These are phyloP conservation scores for Coprinopsis sp. DNA, from an alignment of 768 basidiomycete species.

Conservation along the genomic window DNA sequence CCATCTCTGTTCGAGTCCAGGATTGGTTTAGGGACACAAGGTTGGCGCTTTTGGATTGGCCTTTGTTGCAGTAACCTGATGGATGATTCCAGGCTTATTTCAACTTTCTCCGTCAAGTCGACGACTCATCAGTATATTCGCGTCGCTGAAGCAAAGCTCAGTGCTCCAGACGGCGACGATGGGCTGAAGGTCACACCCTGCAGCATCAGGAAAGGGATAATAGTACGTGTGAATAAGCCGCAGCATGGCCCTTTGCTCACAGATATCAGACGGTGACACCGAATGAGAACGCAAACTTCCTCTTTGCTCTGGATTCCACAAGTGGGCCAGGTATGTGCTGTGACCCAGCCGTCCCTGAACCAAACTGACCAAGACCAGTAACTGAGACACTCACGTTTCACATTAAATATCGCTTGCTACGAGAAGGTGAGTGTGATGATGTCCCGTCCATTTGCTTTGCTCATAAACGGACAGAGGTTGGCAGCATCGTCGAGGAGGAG, in stretches of 20 bases:
- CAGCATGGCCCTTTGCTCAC: not conserved
- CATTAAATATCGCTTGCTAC: slow-evolving; percentile 74
- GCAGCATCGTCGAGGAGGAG: slow-evolving; percentile 49
- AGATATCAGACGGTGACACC: slow-evolving; percentile 83
- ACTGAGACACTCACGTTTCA: slow-evolving; percentile 56
- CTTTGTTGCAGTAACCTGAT: not conserved
- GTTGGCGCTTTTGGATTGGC: slow-evolving; percentile 37
- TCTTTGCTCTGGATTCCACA: slow-evolving; percentile 72
- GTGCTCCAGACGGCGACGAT: slow-evolving; percentile 39
- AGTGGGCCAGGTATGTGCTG: slow-evolving; percentile 51
- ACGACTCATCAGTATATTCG: slow-evolving; percentile 78
- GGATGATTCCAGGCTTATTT: slow-evolving; percentile 60
- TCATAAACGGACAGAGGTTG: slow-evolving; percentile 51
- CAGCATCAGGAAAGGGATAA: slow-evolving; percentile 5
- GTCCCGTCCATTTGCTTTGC: not conserved
- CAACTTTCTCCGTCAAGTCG: slow-evolving; percentile 85
- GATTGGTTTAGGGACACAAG: slow-evolving; percentile 89
- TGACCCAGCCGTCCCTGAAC: slow-evolving; percentile 1
- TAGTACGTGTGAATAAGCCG: slow-evolving; percentile 31
- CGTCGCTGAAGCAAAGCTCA: slow-evolving; percentile 56
- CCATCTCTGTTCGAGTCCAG: slow-evolving; percentile 90
- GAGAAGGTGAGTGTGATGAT: slow-evolving; percentile 56
- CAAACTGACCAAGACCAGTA: slow-evolving; percentile 35
- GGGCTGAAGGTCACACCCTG: slow-evolving; percentile 49
- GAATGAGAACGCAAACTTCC: slow-evolving; percentile 65